These are phyloP conservation scores for Elasticomyces elasticus DNA, from an alignment of 495 filamentous ascomycete genomes.

Conservation along the genomic window DNA sequence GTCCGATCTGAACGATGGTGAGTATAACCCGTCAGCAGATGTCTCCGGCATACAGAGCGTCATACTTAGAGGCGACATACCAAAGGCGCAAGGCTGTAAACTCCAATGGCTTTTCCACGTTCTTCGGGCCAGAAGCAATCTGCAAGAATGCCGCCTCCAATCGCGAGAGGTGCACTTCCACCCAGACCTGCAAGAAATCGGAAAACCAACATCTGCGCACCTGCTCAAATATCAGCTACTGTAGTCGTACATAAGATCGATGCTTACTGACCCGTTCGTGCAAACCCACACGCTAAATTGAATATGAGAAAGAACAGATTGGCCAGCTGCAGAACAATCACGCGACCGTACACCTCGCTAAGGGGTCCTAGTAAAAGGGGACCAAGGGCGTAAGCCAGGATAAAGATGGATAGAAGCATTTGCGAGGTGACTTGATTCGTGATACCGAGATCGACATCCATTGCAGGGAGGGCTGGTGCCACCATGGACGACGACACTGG, in stretches of 20 bases:
- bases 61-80: no score
- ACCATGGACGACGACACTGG: slow-evolving; percentile 29
- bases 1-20: no score
- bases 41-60: no score
- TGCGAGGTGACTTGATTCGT: slow-evolving; percentile 11
- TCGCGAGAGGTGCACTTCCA: slow-evolving; percentile 43
- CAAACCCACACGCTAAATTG: slow-evolving; percentile 48
- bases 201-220: slow-evolving; percentile 46
- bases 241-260: no score
- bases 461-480: slow-evolving; percentile 24
- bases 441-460: slow-evolving; percentile 22
- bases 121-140: slow-evolving; percentile 56
- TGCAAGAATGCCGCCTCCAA: slow-evolving; percentile 35
- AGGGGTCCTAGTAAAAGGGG: slow-evolving; percentile 53
- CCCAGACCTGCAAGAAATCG: slow-evolving; percentile 48
- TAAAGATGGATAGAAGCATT: slow-evolving; percentile 27
- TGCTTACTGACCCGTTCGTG: slow-evolving; percentile 42
- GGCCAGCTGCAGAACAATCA: slow-evolving; percentile 41
- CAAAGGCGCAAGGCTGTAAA: slow-evolving; percentile 57
- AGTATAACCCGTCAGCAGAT: no score
- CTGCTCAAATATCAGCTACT: no score
- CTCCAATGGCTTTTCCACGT: slow-evolving; percentile 52
- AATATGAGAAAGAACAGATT: slow-evolving; percentile 50
- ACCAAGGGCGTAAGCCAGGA: slow-evolving; percentile 30
- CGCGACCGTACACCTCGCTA: slow-evolving; percentile 55